phyloP scores from a whole-genome alignment of 768 basidiomycete genomes.

The Butyriboletus loyo region DNA sequence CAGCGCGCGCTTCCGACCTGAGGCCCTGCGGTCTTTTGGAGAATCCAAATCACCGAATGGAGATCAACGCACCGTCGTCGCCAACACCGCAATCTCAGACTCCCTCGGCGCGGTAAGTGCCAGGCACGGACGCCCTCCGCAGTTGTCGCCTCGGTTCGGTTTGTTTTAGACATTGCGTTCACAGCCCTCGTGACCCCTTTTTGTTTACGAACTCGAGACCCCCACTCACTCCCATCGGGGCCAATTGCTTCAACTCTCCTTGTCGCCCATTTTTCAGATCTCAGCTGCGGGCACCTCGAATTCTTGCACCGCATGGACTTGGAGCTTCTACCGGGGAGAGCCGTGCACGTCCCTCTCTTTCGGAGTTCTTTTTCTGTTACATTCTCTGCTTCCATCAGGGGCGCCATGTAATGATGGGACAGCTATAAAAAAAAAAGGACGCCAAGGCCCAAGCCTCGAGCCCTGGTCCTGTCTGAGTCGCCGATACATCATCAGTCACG shows the following conservation, averaged over 20 bases:
- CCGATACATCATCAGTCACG: not conserved
- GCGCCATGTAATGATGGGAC: not conserved
- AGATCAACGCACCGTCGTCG: not conserved
- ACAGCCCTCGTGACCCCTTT: not conserved
- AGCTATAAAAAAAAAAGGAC: not conserved
- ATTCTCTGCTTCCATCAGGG: not conserved
- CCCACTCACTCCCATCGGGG: not conserved
- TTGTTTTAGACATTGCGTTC: not conserved
- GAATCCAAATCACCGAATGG: not conserved
- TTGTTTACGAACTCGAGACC: not conserved
- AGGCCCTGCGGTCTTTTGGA: not conserved
- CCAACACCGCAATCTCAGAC: not conserved
- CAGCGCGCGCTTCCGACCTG: not conserved
- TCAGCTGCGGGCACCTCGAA: not conserved
- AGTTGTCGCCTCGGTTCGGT: not conserved
- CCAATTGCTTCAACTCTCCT: not conserved
- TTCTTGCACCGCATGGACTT: constrained; percentile 3
- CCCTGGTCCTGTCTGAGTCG: not conserved
- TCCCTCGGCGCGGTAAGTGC: not conserved
- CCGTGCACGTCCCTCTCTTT: not conserved
- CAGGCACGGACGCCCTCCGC: not conserved
- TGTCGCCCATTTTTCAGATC: not conserved
- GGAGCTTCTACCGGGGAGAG: constrained; percentile 8
- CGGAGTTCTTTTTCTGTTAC: too few relatives aligned
- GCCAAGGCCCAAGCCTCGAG: not conserved